A percentile compares a stretch with the other conserved stretches of the same genome.
Conservation (phyloP, 768 basidiomycete species). For the Neoboletus magnificus region DNA sequence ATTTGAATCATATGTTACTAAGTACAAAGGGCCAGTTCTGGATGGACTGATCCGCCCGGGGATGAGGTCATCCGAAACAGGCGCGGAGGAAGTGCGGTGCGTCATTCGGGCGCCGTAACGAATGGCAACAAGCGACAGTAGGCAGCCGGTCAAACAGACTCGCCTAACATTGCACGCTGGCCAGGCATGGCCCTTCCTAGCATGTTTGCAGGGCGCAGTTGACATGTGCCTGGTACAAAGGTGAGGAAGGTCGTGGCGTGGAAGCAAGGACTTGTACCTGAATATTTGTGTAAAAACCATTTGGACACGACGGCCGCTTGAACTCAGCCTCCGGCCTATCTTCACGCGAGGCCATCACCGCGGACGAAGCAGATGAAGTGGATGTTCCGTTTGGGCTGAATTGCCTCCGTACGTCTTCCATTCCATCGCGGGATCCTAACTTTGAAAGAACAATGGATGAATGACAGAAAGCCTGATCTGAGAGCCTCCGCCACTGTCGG, state of each 20-base stretch:
- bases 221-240: neutral
- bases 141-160: neutral
- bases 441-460: slow-evolving; percentile 10
- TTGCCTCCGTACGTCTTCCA: slow-evolving; percentile 12
- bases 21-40: neutral
- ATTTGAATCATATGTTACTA: neutral
- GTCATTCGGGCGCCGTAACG: neutral
- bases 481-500: slow-evolving; percentile 1
- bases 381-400: neutral
- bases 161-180: neutral
- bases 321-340: neutral
- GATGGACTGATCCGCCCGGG: neutral
- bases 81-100: slow-evolving; percentile 7
- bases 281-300: no score
- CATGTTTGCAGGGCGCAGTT: neutral
- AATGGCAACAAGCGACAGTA: neutral
- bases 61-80: slow-evolving; percentile 10
- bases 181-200: neutral
- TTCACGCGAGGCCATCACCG: slow-evolving; percentile 7
- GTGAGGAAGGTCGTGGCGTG: neutral
- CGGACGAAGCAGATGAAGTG: slow-evolving; percentile 14
- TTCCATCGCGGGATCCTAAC: slow-evolving; percentile 11
- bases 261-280: neutral
- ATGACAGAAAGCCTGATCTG: slow-evolving; percentile 1
- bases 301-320: neutral